phyloP scores from a whole-genome alignment of 352 stramenopile genomes.

The Phytopythium kandeliae region DNA sequence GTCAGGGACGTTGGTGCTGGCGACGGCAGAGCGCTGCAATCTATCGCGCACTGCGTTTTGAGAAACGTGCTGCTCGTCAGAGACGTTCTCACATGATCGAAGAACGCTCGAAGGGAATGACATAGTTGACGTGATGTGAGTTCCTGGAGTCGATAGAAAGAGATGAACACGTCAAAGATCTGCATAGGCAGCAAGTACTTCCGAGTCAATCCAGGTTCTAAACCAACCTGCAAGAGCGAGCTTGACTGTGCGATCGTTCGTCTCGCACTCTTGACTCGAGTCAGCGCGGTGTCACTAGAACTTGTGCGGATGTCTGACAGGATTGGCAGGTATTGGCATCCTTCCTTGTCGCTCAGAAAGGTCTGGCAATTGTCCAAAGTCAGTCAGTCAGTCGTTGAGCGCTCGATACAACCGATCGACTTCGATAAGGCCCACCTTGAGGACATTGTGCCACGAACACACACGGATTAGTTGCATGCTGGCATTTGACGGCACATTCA shows the following conservation, averaged over 20 bases:
- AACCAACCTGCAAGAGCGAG: conserved; percentile 26
- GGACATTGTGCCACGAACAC: conserved; percentile 24
- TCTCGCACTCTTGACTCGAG: conserved; percentile 14
- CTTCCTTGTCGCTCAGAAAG: conserved; percentile 17
- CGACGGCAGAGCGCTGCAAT: not conserved
- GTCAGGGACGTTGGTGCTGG: too few species aligned
- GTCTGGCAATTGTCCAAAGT: conserved; percentile 3
- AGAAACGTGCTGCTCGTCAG: conserved; percentile 1
- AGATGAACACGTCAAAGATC: too few species aligned
- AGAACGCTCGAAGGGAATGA: conserved; percentile 31
- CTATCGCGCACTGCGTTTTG: not conserved
- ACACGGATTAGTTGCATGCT: not conserved
- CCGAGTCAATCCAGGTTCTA: not conserved
- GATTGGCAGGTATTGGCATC: conserved; percentile 21
- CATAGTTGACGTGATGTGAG: conserved; percentile 26
- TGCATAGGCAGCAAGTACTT: not conserved
- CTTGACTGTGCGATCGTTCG: conserved; percentile 18
- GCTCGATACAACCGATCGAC: too few species aligned
- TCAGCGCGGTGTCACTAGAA: conserved; percentile 5
- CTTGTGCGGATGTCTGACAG: conserved; percentile 5
- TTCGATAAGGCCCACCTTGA: conserved; percentile 25
- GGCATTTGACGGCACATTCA: not conserved
- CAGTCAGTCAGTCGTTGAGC: too few species aligned
- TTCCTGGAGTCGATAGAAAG: conserved; percentile 15
- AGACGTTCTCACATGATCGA: conserved; percentile 20